A percentile compares a stretch with the other conserved stretches of the same genome.
These are phyloP conservation scores for Salix arbutifolia DNA, from an alignment of 345 rosid genomes.

Conservation along the genomic window DNA sequence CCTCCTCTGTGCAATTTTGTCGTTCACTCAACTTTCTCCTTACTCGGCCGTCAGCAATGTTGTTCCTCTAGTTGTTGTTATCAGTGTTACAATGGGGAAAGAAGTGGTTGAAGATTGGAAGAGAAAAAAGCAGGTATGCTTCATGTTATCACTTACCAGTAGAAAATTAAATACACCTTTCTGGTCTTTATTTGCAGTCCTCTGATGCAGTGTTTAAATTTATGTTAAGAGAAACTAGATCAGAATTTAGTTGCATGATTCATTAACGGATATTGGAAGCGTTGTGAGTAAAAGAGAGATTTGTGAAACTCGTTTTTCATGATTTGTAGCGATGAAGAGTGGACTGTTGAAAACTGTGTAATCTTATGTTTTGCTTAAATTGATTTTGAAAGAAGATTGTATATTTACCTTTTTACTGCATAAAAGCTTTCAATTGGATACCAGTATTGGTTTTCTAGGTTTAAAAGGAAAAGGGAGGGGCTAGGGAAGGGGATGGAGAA, in stretches of 20 bases:
- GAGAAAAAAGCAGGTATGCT: slow-evolving; percentile 67
- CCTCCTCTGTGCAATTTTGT: slow-evolving; percentile 66
- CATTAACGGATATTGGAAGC: background rate
- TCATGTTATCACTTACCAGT: background rate
- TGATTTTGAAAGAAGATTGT: background rate
- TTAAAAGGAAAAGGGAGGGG: too few species aligned
- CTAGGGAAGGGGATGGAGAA: too few species aligned
- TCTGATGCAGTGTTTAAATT: background rate
- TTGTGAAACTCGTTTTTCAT: too few species aligned
- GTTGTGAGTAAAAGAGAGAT: background rate
- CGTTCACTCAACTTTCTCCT: slow-evolving; percentile 80
- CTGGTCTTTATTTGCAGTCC: background rate
- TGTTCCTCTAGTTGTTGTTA: slow-evolving; percentile 76
- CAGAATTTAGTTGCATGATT: background rate
- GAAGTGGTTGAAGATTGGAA: slow-evolving; percentile 86
- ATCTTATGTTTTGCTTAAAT: background rate
- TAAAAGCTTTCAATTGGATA: background rate
- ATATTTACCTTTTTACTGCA: background rate
- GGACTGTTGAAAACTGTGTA: background rate
- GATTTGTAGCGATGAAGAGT: too few species aligned
- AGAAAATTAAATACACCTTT: background rate
- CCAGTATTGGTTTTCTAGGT: too few species aligned
- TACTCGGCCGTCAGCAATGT: slow-evolving; percentile 71
- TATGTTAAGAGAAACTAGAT: background rate
- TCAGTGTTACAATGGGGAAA: slow-evolving; percentile 84